Evolutionary conservation across 2,329 filamentous ascomycete genomes (phyloP).

Genomic region (Xylariales sp.): DNA sequence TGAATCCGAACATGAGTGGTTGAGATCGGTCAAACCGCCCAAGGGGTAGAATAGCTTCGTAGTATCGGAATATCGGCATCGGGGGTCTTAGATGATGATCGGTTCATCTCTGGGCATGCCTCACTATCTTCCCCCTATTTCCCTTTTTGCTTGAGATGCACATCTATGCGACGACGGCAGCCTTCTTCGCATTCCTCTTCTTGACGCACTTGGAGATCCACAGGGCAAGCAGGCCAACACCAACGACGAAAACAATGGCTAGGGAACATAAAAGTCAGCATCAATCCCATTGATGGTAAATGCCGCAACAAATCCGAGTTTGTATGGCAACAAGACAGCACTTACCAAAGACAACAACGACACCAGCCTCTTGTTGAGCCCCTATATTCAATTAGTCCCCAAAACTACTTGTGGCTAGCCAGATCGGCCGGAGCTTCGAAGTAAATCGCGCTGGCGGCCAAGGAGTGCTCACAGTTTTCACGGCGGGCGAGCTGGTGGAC

Average conservation of each 20-base stretch:
- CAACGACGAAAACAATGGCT: slow-evolving; percentile 51
- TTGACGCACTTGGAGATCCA: slow-evolving; percentile 48
- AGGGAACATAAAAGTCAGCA: slow-evolving; percentile 31
- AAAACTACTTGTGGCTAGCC: not conserved
- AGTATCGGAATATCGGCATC: slow-evolving; percentile 41
- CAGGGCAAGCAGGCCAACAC: slow-evolving; percentile 46
- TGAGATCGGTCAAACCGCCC: slow-evolving; percentile 38
- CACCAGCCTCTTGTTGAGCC: slow-evolving; percentile 50
- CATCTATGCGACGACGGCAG: slow-evolving; percentile 41
- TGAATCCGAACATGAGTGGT: slow-evolving; percentile 36
- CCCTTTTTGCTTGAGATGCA: slow-evolving; percentile 20
- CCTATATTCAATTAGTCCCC: slow-evolving; percentile 41
- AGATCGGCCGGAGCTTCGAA: not conserved
- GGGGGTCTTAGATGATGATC: slow-evolving; percentile 39
- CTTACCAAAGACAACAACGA: slow-evolving; percentile 50
- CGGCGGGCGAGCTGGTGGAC: slow-evolving; percentile 48
- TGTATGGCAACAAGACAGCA: not conserved
- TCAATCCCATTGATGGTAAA: not conserved
- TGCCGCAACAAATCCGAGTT: not conserved
- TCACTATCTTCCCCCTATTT: slow-evolving; percentile 25
- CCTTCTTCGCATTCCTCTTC: slow-evolving; percentile 48
- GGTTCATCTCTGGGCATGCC: slow-evolving; percentile 22
- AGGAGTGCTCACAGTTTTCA: slow-evolving; percentile 47
- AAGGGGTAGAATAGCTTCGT: slow-evolving; percentile 36
- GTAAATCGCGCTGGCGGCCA: not conserved